Conservation (phyloP, 1,139 yeast species). For the Scheffersomyces segobiensis region DNA sequence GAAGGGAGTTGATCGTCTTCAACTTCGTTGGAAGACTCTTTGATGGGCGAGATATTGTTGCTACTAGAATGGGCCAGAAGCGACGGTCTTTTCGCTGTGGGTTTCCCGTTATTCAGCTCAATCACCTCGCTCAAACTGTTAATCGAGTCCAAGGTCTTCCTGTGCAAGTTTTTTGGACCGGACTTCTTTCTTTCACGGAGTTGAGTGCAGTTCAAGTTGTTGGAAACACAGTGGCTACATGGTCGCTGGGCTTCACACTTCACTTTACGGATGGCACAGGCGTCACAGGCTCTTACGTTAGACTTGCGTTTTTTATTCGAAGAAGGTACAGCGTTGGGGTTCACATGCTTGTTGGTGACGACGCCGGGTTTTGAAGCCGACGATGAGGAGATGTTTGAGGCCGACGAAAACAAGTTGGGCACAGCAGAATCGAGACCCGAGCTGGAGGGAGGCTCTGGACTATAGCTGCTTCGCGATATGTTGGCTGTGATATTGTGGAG, state of each 20-base stretch:
- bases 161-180: constrained; percentile 44
- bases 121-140: constrained; percentile 16
- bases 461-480: not conserved
- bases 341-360: not conserved
- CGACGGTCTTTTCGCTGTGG: constrained; percentile 1
- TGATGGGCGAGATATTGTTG: not conserved
- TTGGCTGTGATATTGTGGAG: not conserved
- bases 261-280: constrained; percentile 47
- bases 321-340: not conserved
- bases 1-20: not conserved
- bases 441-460: not conserved
- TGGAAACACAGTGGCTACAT: constrained; percentile 41
- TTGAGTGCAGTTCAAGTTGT: constrained; percentile 38
- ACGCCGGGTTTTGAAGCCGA: not conserved
- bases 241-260: constrained; percentile 44
- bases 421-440: not conserved
- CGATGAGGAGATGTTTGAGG: not conserved
- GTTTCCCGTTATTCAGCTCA: constrained; percentile 6
- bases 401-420: not conserved
- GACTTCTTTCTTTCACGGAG: constrained; percentile 42
- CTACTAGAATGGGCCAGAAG: constrained; percentile 1
- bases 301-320: constrained; percentile 12
- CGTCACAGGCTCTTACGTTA: constrained; percentile 37
- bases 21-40: not conserved
- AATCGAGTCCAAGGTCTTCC: constrained; percentile 38